These are phyloP conservation scores for Fusarium sp. DNA, from an alignment of 2,329 filamentous ascomycete genomes.

Conservation along the genomic window DNA sequence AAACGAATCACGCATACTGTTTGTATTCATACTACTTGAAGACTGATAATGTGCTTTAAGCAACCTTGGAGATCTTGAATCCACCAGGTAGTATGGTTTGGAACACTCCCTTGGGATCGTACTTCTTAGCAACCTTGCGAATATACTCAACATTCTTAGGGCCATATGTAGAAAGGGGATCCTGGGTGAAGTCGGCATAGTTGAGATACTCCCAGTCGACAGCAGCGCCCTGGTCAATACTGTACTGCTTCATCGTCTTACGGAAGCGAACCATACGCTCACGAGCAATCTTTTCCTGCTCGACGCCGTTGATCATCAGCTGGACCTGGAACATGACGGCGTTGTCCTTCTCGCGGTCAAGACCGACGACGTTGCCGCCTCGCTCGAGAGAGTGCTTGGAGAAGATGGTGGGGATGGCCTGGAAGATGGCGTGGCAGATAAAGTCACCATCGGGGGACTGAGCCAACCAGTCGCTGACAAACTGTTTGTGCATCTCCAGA, in stretches of 20 bases:
- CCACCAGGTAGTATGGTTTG: constrained; percentile 1
- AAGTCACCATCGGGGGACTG: constrained; percentile 8
- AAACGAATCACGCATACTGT: too few species aligned
- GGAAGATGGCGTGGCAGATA: constrained; percentile 14
- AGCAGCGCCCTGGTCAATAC: background rate
- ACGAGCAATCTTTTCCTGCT: constrained; percentile 9
- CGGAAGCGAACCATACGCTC: constrained; percentile 13
- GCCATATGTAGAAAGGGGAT: constrained; percentile 5
- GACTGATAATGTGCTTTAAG: too few species aligned
- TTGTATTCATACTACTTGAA: too few species aligned
- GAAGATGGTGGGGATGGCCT: constrained; percentile 10
- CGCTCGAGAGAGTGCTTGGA: constrained; percentile 7
- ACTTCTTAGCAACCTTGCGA: constrained; percentile 1
- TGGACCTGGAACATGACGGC: constrained; percentile 15
- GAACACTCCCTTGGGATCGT: background rate
- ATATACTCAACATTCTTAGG: background rate
- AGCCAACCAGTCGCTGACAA: constrained; percentile 3
- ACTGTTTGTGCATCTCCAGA: background rate
- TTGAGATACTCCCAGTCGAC: constrained; percentile 17
- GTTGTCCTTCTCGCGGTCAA: constrained; percentile 5
- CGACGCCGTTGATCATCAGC: constrained; percentile 6
- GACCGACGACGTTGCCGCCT: constrained; percentile 3
- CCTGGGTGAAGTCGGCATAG: constrained; percentile 11
- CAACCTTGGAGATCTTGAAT: constrained; percentile 13
- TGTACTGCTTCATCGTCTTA: background rate